Conservation (phyloP, 495 filamentous ascomycete genomes). For the Talaromyces trachyspermus region DNA sequence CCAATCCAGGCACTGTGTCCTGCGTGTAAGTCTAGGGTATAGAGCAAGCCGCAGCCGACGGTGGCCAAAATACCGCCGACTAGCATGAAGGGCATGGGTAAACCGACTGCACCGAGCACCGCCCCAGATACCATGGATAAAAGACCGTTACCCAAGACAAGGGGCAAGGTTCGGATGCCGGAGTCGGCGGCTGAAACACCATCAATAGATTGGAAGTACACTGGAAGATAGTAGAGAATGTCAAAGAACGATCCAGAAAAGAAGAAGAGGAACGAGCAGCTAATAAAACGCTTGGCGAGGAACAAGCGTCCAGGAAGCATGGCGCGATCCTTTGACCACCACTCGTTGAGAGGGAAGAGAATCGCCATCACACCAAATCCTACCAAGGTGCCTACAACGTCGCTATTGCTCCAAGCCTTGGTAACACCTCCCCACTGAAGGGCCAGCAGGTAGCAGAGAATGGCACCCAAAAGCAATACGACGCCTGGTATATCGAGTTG, state of each 20-base stretch:
- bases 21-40: slow-evolving; percentile 44
- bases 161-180: slow-evolving; percentile 59
- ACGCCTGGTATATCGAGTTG: slow-evolving; percentile 22
- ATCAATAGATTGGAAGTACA: slow-evolving; percentile 66
- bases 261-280: too few species aligned
- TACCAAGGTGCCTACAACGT: slow-evolving; percentile 25
- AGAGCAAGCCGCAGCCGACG: slow-evolving; percentile 56
- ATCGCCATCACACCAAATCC: slow-evolving; percentile 21
- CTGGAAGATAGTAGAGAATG: slow-evolving; percentile 40
- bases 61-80: slow-evolving; percentile 40
- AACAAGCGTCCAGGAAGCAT: too few species aligned
- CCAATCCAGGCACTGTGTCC: slow-evolving; percentile 52
- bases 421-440: slow-evolving; percentile 26
- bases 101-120: slow-evolving; percentile 46
- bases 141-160: slow-evolving; percentile 49
- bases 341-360: too few species aligned
- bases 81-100: slow-evolving; percentile 53
- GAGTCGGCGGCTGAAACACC: slow-evolving; percentile 50
- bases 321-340: too few species aligned
- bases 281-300: too few species aligned
- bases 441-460: slow-evolving; percentile 18
- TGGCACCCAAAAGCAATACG: slow-evolving; percentile 9
- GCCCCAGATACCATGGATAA: slow-evolving; percentile 45
- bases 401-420: slow-evolving; percentile 20
- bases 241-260: slow-evolving; percentile 13